Evolutionary conservation across 1,284 basidiomycete genomes (phyloP).

Genomic region (Ganoderma resinaceum): DNA sequence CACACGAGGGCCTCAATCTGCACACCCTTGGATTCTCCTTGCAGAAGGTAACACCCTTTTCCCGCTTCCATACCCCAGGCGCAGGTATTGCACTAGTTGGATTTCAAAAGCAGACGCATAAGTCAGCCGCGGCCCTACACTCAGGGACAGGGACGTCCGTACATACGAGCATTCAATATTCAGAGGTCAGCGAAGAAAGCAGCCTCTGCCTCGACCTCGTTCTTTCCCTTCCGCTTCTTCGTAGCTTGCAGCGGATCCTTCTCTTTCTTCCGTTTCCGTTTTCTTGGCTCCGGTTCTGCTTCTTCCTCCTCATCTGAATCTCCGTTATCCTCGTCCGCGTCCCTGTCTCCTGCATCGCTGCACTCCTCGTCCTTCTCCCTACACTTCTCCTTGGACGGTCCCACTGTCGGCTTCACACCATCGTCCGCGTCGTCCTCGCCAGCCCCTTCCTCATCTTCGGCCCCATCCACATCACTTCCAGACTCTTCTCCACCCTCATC

Average conservation of each 20-base stretch:
- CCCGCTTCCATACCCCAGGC: too few relatives aligned
- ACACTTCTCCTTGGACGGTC: not conserved
- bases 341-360: constrained; percentile 44
- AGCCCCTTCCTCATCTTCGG: not conserved
- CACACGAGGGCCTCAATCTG: too few relatives aligned
- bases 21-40: too few relatives aligned
- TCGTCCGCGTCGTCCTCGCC: not conserved
- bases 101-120: not conserved
- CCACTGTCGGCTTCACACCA: not conserved
- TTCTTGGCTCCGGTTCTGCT: constrained; percentile 49
- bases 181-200: constrained; percentile 79
- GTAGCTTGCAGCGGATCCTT: constrained; percentile 51
- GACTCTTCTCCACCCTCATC: constrained; percentile 42
- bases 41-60: too few relatives aligned
- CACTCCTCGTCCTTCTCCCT: constrained; percentile 52
- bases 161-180: constrained; percentile 30
- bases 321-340: constrained; percentile 39
- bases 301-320: constrained; percentile 46
- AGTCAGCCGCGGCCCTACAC: not conserved
- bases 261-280: constrained; percentile 64
- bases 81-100: not conserved
- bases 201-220: constrained; percentile 58
- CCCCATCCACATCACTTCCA: constrained; percentile 29
- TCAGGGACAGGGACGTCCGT: not conserved
- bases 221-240: constrained; percentile 65